These are phyloP conservation scores for Linum tenue DNA, from an alignment of 345 rosid species.

Conservation along the genomic window DNA sequence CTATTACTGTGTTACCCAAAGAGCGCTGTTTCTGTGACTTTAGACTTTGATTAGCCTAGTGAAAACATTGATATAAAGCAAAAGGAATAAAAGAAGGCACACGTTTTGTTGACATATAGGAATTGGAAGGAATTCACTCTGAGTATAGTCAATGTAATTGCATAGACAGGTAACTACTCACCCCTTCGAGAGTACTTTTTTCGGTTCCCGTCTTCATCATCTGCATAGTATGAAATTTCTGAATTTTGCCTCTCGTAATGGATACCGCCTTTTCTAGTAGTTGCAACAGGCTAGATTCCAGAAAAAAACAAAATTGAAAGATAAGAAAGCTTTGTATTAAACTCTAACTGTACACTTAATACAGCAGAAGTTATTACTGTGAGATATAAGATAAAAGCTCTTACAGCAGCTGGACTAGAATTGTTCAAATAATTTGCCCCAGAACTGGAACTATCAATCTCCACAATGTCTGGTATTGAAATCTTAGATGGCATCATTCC, in stretches of 20 bases:
- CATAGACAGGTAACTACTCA: conserved; percentile 16
- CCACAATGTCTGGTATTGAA: conserved; percentile 65
- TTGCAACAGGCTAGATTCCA: conserved; percentile 58
- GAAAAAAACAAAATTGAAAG: conserved; percentile 5
- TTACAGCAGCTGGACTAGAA: conserved; percentile 72
- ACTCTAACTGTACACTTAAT: neutral
- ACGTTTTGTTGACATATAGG: too few relatives aligned
- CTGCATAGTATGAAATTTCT: conserved; percentile 69
- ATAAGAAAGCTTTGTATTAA: neutral
- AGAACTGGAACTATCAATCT: conserved; percentile 73
- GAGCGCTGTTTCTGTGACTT: neutral
- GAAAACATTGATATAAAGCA: too few relatives aligned
- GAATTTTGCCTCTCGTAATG: conserved; percentile 73
- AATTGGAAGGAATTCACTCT: neutral
- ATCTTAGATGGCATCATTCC: conserved; percentile 39
- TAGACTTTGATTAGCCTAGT: too few relatives aligned
- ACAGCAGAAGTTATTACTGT: conserved; percentile 1
- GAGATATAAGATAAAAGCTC: conserved; percentile 18
- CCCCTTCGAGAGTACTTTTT: conserved; percentile 91
- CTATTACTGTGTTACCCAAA: neutral
- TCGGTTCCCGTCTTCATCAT: conserved; percentile 82
- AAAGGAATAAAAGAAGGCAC: too few relatives aligned
- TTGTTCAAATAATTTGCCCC: conserved; percentile 56
- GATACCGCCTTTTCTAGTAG: conserved; percentile 70
- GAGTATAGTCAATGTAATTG: neutral